These are phyloP conservation scores for Dimargaris cristalligena DNA, from an alignment of 192 early-diverging fungal species.

Conservation along the genomic window DNA sequence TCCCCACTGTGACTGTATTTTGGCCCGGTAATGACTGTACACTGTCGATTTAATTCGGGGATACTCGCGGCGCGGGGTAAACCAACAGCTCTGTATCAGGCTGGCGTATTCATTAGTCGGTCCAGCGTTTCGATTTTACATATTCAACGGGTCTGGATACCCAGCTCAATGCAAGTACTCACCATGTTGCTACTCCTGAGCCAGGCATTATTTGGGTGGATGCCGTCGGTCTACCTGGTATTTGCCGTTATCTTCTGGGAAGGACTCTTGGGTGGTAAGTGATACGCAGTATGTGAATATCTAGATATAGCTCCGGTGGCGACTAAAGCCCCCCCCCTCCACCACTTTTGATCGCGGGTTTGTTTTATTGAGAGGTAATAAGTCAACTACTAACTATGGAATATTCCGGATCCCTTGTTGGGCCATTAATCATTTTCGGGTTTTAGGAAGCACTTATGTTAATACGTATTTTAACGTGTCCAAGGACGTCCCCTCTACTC, in stretches of 20 bases:
- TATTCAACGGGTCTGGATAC: slow-evolving; percentile 22
- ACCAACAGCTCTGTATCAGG: not conserved
- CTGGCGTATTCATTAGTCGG: slow-evolving; percentile 25
- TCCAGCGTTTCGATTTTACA: slow-evolving; percentile 18
- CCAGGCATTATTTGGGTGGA: slow-evolving; percentile 16
- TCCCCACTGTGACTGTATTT: no score
- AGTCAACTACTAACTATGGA: slow-evolving; percentile 17
- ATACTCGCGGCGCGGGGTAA: not conserved
- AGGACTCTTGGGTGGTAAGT: slow-evolving; percentile 21
- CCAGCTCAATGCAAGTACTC: slow-evolving; percentile 16
- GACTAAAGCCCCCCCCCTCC: not conserved
- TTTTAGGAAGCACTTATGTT: slow-evolving; percentile 24
- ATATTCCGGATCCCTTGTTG: no score
- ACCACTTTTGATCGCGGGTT: not conserved
- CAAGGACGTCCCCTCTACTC: slow-evolving; percentile 14
- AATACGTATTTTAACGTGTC: slow-evolving; percentile 23
- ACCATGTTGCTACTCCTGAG: slow-evolving; percentile 14
- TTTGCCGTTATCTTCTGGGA: slow-evolving; percentile 26
- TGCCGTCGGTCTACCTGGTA: slow-evolving; percentile 21
- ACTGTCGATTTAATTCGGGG: not conserved
- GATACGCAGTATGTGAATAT: not conserved
- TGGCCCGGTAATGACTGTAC: no score
- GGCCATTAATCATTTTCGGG: no score
- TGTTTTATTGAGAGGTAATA: not conserved
- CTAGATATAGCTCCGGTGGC: not conserved